phyloP scores from a whole-genome alignment of 441 rosid species.

The Kokia cookei region DNA sequence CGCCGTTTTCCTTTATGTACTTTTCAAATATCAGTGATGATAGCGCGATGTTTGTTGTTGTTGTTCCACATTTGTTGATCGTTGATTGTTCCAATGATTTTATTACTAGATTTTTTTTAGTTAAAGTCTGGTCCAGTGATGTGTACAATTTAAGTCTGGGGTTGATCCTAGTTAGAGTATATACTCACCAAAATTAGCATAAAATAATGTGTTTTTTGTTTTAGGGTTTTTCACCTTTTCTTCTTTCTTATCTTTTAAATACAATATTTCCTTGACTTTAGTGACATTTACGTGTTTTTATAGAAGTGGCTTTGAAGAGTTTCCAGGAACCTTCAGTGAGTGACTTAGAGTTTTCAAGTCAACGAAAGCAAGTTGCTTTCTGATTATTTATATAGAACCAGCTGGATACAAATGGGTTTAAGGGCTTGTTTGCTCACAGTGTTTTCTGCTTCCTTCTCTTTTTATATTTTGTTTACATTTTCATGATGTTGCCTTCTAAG shows the following conservation, averaged over 20 bases:
- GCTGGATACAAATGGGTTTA: not conserved
- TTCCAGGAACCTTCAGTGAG: not conserved
- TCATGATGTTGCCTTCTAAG: constrained; percentile 34
- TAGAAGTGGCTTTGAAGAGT: not conserved
- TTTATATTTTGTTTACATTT: not conserved
- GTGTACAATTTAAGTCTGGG: not conserved
- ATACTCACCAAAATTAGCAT: not conserved
- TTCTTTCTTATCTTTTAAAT: not conserved
- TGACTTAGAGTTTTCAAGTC: not conserved
- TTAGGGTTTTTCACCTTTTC: not conserved
- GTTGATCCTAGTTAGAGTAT: not conserved
- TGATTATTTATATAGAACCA: not conserved
- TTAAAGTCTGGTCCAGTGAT: not conserved
- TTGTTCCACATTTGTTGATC: not conserved
- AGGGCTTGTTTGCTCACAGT: not conserved
- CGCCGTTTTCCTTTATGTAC: constrained; percentile 2
- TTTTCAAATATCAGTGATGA: not conserved
- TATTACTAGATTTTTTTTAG: not conserved
- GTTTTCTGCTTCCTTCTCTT: not conserved
- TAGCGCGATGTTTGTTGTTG: not conserved
- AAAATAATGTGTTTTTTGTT: not conserved
- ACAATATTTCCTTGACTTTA: constrained; percentile 27
- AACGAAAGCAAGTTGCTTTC: not conserved
- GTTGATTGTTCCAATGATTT: not conserved
- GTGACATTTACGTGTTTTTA: not conserved